A percentile compares a stretch with the other conserved stretches of the same genome.
Evolutionary conservation across 2,329 filamentous ascomycete species (phyloP).

Genomic region (Trichophyton equinum): DNA sequence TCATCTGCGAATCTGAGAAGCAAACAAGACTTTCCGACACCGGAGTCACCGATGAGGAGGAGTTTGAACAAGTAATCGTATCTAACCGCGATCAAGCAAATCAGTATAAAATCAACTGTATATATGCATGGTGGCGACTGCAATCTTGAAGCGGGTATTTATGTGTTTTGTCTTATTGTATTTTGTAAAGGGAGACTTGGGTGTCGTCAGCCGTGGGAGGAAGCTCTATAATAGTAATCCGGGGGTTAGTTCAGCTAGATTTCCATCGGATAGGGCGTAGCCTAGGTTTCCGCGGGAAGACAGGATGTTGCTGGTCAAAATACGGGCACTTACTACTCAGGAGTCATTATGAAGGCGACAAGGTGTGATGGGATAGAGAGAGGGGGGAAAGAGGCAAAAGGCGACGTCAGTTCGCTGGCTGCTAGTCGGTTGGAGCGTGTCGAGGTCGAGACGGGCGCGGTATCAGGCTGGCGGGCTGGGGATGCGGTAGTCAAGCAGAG

Average conservation of each 20-base stretch:
- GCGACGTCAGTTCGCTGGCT: neutral
- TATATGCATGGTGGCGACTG: neutral
- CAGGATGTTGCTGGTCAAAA: neutral
- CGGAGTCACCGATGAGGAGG: slow-evolving; percentile 98
- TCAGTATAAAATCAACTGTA: slow-evolving; percentile 1
- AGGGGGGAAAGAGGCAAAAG: neutral
- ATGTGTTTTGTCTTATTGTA: too few species aligned
- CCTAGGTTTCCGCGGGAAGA: neutral
- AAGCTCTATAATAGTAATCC: neutral
- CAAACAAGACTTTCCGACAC: slow-evolving; percentile 99
- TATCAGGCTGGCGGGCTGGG: neutral
- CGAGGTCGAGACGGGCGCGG: neutral
- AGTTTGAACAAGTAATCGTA: slow-evolving; percentile 99
- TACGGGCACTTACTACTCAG: slow-evolving; percentile 33
- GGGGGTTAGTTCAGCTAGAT: neutral
- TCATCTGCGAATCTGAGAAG: slow-evolving; percentile 96
- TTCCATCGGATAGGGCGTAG: neutral
- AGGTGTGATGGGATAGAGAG: neutral
- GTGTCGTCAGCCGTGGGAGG: neutral
- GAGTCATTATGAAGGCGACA: slow-evolving; percentile 33
- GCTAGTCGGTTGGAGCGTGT: neutral
- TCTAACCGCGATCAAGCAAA: slow-evolving; percentile 41
- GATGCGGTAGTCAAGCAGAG: neutral
- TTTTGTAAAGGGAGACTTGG: neutral
- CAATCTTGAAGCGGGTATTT: neutral